Conservation (phyloP, 768 basidiomycete genomes). For the Dioszegia aurantiaca region DNA sequence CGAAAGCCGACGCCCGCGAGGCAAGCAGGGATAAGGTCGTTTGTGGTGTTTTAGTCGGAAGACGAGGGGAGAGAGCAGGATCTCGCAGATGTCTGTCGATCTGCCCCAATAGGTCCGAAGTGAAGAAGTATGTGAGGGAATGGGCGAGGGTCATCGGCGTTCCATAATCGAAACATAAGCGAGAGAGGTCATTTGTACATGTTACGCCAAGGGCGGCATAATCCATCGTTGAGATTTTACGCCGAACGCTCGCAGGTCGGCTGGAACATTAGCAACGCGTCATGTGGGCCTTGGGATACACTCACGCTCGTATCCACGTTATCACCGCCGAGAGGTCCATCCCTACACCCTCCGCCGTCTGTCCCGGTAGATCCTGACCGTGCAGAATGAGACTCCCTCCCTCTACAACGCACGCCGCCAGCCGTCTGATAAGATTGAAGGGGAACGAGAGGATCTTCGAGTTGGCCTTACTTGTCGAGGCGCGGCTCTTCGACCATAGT, state of each 20-base stretch:
- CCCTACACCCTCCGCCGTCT: not conserved
- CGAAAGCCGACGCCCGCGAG: constrained; percentile 1
- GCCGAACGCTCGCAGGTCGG: not conserved
- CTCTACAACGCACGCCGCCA: constrained; percentile 1
- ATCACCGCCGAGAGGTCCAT: constrained; percentile 7
- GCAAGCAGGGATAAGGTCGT: not conserved
- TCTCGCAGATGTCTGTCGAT: constrained; percentile 10
- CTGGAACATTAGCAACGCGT: not conserved
- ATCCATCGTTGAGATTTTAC: not conserved
- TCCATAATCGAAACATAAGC: constrained; percentile 10
- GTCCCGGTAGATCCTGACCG: constrained; percentile 5
- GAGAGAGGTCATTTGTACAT: constrained; percentile 4
- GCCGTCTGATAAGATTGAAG: constrained; percentile 9
- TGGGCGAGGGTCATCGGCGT: constrained; percentile 12
- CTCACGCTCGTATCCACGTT: constrained; percentile 12
- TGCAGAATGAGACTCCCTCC: constrained; percentile 6
- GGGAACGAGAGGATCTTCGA: constrained; percentile 6
- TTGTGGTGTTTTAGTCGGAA: not conserved
- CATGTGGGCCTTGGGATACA: not conserved
- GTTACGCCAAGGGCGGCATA: constrained; percentile 2
- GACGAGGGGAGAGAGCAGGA: not conserved
- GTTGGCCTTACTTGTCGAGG: not conserved
- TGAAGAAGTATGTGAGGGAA: constrained; percentile 11
- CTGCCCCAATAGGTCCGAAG: constrained; percentile 6
- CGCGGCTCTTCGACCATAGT: constrained; percentile 1